A percentile compares a stretch with the other conserved stretches of the same genome.
These are phyloP conservation scores for Sicyos edulis DNA, from an alignment of 306 rosid genomes.

Conservation along the genomic window DNA sequence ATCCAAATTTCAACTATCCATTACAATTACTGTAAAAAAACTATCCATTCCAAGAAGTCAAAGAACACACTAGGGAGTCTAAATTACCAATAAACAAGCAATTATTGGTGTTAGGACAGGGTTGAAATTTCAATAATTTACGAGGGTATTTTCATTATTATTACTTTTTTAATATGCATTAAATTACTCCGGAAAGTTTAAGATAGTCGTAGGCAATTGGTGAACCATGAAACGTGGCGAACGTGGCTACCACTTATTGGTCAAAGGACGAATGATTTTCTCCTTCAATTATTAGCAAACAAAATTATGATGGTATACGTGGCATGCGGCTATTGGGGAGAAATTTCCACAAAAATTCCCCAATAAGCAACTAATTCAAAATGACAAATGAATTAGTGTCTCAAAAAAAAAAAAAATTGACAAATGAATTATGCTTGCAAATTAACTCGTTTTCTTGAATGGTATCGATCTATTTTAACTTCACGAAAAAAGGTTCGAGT, in stretches of 20 bases:
- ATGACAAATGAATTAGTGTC: too few species aligned
- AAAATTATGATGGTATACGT: neutral
- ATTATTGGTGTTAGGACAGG: neutral
- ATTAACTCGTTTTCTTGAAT: too few species aligned
- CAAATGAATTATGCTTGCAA: too few species aligned
- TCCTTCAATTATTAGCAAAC: neutral
- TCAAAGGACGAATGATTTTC: neutral
- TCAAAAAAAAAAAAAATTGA: too few species aligned
- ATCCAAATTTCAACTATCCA: neutral
- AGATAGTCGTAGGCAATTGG: slow-evolving; percentile 1
- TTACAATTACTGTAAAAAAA: too few species aligned
- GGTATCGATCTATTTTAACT: too few species aligned
- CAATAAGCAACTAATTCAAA: slow-evolving; percentile 7
- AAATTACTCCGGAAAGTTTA: neutral
- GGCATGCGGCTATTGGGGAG: neutral
- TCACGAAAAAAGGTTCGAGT: too few species aligned
- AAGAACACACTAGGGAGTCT: neutral
- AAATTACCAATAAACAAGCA: too few species aligned
- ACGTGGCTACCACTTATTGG: neutral
- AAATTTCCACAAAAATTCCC: neutral
- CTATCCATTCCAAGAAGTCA: neutral
- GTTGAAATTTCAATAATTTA: neutral
- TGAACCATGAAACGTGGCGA: slow-evolving; percentile 9
- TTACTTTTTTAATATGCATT: neutral
- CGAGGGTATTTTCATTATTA: neutral